Base-by-base conservation (phyloP, 805 yeast genomes). In the Schwanniomyces polymorphus region DNA sequence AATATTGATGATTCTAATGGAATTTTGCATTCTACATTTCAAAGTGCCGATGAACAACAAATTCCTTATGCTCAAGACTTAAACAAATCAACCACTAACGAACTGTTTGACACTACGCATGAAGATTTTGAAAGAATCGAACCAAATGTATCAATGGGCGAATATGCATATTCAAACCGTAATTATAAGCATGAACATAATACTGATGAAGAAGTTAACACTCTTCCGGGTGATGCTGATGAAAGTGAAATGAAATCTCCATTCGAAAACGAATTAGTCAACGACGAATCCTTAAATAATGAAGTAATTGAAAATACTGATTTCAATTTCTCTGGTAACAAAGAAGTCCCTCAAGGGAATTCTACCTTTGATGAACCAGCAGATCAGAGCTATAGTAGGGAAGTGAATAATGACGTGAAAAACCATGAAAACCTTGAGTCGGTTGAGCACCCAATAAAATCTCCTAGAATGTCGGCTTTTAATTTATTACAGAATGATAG, bases 381-480 rank as follows among this genome's bases (percentile, higher is more conserved):
- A 9, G n/a, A 18, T 10, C 27, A 37, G 3, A 9, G 4, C n/a
- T 14, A 9, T 37, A 21, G 9, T 4, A 45, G 41, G 33, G 47
- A 33, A 2, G 29, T 38, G 23, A 21, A 21, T 16, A 49, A 42
- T 17, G 21, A 28, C 23, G 11, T 16, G 5, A 33, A 27, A 11
- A 17, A 14, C n/a, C n/a, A 35, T 17, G 31, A 28, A 1, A n/a
- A 27, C 10, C 45, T 38, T 14, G n/a, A 17, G 3, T 5, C 21
- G 3, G n/a, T 12, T 7, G 16, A 26, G 14, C 25, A 16, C 16
- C 27, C 23, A n/a, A 27, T 41, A 14, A 46, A 41, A 34, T 63
- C 70, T 10, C 73, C 74, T 7, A 58, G 75, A 46, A 62, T 72
- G 21, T 67, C 73, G 4, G 68, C 63, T 14, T 70, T 72, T 50